phyloP scores from a whole-genome alignment of 2,329 filamentous ascomycete genomes.

The Triangularia setosa region DNA sequence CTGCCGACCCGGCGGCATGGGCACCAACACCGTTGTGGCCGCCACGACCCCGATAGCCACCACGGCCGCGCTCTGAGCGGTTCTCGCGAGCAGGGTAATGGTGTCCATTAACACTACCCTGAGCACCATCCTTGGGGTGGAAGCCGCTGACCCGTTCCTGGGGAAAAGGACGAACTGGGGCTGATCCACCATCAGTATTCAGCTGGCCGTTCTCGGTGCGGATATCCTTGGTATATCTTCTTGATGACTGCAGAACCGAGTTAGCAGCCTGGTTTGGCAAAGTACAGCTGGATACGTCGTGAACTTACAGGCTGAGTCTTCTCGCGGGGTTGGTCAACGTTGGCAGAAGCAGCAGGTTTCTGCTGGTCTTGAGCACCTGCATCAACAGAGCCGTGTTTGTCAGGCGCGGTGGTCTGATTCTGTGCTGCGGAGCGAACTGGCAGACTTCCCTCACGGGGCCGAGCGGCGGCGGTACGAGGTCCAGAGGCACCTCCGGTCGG shows the following conservation, averaged over 20 bases:
- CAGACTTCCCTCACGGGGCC: slow-evolving; percentile 36
- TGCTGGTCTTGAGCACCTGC: slow-evolving; percentile 42
- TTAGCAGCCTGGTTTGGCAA: slow-evolving; percentile 9
- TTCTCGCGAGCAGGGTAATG: slow-evolving; percentile 31
- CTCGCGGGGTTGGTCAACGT: slow-evolving; percentile 42
- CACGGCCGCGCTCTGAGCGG: slow-evolving; percentile 36
- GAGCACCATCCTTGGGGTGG: slow-evolving; percentile 22
- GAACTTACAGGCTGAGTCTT: slow-evolving; percentile 39
- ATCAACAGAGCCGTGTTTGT: slow-evolving; percentile 46
- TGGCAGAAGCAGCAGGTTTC: slow-evolving; percentile 36
- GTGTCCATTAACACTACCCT: slow-evolving; percentile 26
- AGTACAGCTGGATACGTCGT: neutral
- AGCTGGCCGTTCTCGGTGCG: slow-evolving; percentile 20
- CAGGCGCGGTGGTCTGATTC: slow-evolving; percentile 32
- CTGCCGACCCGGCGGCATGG: slow-evolving; percentile 33
- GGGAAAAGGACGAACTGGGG: slow-evolving; percentile 1
- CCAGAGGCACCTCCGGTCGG: slow-evolving; percentile 26
- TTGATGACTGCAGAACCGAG: slow-evolving; percentile 16
- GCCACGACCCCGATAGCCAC: slow-evolving; percentile 45
- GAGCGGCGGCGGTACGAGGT: slow-evolving; percentile 32
- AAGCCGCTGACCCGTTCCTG: slow-evolving; percentile 19
- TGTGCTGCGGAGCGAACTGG: slow-evolving; percentile 35
- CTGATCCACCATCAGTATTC: slow-evolving; percentile 15
- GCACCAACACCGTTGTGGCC: slow-evolving; percentile 36
- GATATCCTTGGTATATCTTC: slow-evolving; percentile 22